Conservation (phyloP, 768 basidiomycete genomes). For the Tephrocybe sp. region DNA sequence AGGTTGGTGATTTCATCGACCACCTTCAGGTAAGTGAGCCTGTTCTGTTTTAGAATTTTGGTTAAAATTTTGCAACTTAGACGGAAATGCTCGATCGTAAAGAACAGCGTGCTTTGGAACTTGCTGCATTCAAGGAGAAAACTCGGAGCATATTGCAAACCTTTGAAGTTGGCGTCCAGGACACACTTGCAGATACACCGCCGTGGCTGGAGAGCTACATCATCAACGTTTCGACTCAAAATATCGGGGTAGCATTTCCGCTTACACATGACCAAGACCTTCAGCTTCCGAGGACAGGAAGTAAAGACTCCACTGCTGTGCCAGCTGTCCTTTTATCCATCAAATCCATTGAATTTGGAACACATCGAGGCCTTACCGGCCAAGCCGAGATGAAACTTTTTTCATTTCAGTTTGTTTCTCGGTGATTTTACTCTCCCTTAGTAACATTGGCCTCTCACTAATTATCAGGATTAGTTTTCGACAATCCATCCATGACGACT, state of each 20-base stretch:
- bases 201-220: conserved; percentile 57
- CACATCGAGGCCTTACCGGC: conserved; percentile 76
- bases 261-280: conserved; percentile 62
- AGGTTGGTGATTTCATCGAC: conserved; percentile 87
- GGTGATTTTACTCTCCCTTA: conserved; percentile 40
- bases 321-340: conserved; percentile 88
- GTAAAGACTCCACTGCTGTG: conserved; percentile 42
- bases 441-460: conserved; percentile 12
- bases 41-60: background rate
- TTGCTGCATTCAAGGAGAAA: conserved; percentile 83
- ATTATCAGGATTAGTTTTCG: conserved; percentile 55
- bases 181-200: conserved; percentile 32
- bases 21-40: conserved; percentile 61
- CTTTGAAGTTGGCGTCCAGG: conserved; percentile 61
- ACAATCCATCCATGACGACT: conserved; percentile 68
- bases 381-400: conserved; percentile 68
- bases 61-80: conserved; percentile 30
- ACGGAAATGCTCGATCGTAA: conserved; percentile 71
- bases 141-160: conserved; percentile 69
- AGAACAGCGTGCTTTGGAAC: conserved; percentile 72
- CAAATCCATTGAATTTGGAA: conserved; percentile 66
- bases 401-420: conserved; percentile 81
- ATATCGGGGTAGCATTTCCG: conserved; percentile 91
- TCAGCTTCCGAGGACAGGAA: conserved; percentile 41
- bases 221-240: conserved; percentile 52